These are phyloP conservation scores for Mortierella sp. DNA, from an alignment of 371 early-diverging fungal species.

Conservation along the genomic window DNA sequence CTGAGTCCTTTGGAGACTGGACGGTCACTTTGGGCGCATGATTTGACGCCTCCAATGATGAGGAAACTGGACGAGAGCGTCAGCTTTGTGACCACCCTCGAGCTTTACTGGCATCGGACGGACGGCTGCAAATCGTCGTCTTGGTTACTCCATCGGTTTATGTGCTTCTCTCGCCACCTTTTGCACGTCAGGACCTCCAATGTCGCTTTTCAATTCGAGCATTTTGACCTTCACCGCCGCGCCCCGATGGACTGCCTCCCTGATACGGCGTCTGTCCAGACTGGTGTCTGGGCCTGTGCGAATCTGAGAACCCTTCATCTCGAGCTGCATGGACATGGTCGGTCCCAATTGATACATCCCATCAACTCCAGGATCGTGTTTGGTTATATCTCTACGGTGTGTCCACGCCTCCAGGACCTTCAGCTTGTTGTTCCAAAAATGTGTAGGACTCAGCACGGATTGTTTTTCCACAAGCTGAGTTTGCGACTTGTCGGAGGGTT, in stretches of 20 bases:
- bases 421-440: background rate
- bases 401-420: conserved; percentile 4
- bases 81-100: background rate
- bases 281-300: conserved; percentile 1
- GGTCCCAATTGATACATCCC: background rate
- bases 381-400: background rate
- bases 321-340: background rate
- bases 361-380: background rate
- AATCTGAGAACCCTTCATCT: conserved; percentile 6
- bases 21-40: background rate
- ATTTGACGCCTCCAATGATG: background rate
- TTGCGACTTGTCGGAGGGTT: background rate
- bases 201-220: background rate
- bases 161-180: background rate
- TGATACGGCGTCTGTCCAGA: background rate
- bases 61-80: background rate
- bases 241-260: background rate
- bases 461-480: background rate
- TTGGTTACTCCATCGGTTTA: background rate
- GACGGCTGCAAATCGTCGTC: background rate
- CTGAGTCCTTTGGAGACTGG: background rate
- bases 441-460: background rate
- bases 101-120: background rate
- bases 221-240: background rate
- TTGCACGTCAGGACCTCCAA: conserved; percentile 10